Base-by-base conservation (phyloP, 192 early-diverging fungal genomes). In the Gaertneriomyces semiglobifer region DNA sequence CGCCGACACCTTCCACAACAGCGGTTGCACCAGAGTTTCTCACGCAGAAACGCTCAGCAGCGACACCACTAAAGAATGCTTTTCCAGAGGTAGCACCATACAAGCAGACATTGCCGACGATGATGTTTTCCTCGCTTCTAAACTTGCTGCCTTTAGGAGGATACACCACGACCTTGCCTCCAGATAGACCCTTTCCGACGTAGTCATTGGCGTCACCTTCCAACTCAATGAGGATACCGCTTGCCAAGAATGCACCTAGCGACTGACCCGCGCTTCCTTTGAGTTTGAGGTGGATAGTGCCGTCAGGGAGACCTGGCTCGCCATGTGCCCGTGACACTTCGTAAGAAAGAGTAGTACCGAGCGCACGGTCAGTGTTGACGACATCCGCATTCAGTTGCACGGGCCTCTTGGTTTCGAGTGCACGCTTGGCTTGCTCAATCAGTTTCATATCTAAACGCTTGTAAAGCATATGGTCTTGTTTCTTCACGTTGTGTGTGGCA, bases 151-250 rank as follows among this genome's bases (percentile, higher is more conserved):
- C 66, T 80, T 88, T 92, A 43, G 94, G 95, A 66, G 94, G 94
- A 76, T 89, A 98, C 41, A 97, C 83, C 5, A 91, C 84, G 18
- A 98, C 74, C 66, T 82, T 83, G 53, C 96, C 96, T 69, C 96
- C 96, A 6, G 93, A 95, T 46, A 98, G 82, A 60, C 96, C 96
- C 82, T 98, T 98, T 62, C 96, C 96, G 42, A 98, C 96, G 65
- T 98, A 98, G 82, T 97, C 96, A 82, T 98, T 98, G 5, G 95
- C 88, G 68, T 98, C 96, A 67, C 96, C 96, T 75, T 98, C 95
- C 46, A 98, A 80, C 54, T 94, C 92, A 45, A 98, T 82, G 20
- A 87, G 85, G 46, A 97, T 82, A 71, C 96, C 96, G 2, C 86
- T 78, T 12, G 92, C 90, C 53, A 98, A 79, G 83, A 96, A 98